Evolutionary conservation across 2,329 filamentous ascomycete species (phyloP), one percentile per base, ranked within the genome.

Genomic region (Phoma sp.): DNA sequence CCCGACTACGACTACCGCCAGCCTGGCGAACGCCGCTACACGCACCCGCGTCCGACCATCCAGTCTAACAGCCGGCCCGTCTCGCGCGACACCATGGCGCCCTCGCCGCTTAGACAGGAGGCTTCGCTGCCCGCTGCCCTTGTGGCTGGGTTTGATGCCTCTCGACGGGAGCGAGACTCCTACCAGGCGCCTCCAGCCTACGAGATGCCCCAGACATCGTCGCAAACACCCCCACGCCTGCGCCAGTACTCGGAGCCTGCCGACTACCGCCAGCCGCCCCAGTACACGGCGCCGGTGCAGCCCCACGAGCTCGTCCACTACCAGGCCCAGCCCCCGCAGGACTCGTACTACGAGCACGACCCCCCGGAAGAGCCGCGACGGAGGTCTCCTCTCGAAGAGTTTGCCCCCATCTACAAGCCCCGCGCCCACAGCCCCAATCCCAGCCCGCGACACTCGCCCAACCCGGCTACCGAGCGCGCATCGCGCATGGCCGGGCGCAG

Each of bases 341-440:
- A 78, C 27, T 40, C 45, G 6, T 73, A 76, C n/a, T 80, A 81
- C 45, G 77, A 81, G 33, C 76, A 80, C 53, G 78, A 70, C 12
- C 64, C 73, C 1, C 73, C 71, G 10, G 71, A 75, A 48, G 70
- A 75, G 57, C 72, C 72, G 4, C 65, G 64, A 21, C 70, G 68
- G 22, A 69, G 61, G 10, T 73, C 72, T 73, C 60, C 72, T 1
- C 48, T 67, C 9, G 72, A 74, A 2, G 73, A 80, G 4, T 68
- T 76, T 4, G 80, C 73, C 2, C 74, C 76, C 8, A 69, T 78
- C 17, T 69, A 78, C 49, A 79, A 77, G 58, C 75, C 74, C n/a
- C 73, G 76, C 29, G 76, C 73, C 15, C 71, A 75, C 47, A 82
- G 77, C 39, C 82, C 82, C 13, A 73, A 70, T 7, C 70, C 61